Conservation (phyloP, 306 rosid genomes). For the Arachis hypogaea region DNA sequence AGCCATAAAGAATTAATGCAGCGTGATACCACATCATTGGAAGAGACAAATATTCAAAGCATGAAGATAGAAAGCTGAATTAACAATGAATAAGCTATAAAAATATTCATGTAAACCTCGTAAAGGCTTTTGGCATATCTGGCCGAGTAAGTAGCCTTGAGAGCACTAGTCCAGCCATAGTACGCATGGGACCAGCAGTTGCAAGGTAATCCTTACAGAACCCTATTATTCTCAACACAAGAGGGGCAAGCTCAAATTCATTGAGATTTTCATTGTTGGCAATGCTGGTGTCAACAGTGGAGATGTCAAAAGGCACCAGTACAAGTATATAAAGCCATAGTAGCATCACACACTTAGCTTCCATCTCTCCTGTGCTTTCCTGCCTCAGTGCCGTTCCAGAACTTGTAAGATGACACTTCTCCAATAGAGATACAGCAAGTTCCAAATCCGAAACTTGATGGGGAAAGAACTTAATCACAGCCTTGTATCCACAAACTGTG, state of each 20-base stretch:
- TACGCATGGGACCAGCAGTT: constrained; percentile 84
- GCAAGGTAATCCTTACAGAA: constrained; percentile 88
- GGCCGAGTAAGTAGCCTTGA: constrained; percentile 92
- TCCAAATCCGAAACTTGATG: constrained; percentile 98
- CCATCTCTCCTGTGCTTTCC: constrained; percentile 95
- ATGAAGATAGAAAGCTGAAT: constrained; percentile 23
- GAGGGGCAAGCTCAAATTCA: constrained; percentile 70
- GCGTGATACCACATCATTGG: neutral
- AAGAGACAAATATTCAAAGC: constrained; percentile 27
- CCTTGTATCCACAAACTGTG: constrained; percentile 88
- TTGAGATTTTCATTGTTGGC: constrained; percentile 50
- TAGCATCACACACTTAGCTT: constrained; percentile 87
- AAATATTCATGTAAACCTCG: constrained; percentile 50
- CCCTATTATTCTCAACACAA: constrained; percentile 80
- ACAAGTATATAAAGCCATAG: constrained; percentile 94
- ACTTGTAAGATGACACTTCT: constrained; percentile 65
- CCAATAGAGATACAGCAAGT: constrained; percentile 84
- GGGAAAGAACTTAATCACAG: constrained; percentile 85
- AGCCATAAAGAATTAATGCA: constrained; percentile 6
- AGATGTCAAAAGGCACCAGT: constrained; percentile 92
- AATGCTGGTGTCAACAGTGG: constrained; percentile 83
- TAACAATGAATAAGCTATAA: constrained; percentile 24
- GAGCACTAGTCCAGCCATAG: constrained; percentile 87
- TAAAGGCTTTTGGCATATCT: constrained; percentile 90
- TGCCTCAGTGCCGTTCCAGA: constrained; percentile 68